These are phyloP conservation scores for Globisporangium irregulare DNA, from an alignment of 352 stramenopile species.

Conservation along the genomic window DNA sequence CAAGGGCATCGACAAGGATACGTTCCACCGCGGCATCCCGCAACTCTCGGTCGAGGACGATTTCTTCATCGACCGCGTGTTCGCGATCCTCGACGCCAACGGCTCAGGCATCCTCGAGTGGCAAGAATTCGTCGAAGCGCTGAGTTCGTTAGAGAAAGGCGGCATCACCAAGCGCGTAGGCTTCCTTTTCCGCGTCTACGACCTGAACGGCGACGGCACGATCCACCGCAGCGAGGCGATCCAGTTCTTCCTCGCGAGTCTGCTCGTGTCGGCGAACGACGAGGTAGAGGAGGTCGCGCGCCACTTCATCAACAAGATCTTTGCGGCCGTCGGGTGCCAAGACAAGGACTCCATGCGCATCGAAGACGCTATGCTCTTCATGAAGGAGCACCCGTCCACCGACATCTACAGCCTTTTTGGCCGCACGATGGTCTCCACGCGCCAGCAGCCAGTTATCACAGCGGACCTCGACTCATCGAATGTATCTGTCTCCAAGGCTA, in stretches of 20 bases:
- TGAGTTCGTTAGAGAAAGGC: constrained; percentile 65
- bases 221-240: constrained; percentile 58
- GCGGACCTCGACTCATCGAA: background rate
- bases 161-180: constrained; percentile 42
- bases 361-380: constrained; percentile 46
- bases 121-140: constrained; percentile 68
- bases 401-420: constrained; percentile 68
- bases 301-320: constrained; percentile 69
- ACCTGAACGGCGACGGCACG: constrained; percentile 60
- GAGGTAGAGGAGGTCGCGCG: constrained; percentile 47
- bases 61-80: constrained; percentile 74
- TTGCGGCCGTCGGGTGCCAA: constrained; percentile 38
- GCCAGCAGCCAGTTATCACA: constrained; percentile 2
- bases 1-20: constrained; percentile 60
- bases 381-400: constrained; percentile 37
- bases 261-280: constrained; percentile 38
- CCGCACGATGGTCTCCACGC: constrained; percentile 55
- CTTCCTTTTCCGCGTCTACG: constrained; percentile 78
- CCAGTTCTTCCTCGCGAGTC: constrained; percentile 60
- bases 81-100: constrained; percentile 61
- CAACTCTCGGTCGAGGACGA: constrained; percentile 63
- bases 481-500: background rate
- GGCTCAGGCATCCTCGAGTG: constrained; percentile 64
- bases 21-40: constrained; percentile 56
- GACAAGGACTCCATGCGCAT: constrained; percentile 36